Conservation (phyloP, 441 rosid species). For the Metrosideros polymorpha region DNA sequence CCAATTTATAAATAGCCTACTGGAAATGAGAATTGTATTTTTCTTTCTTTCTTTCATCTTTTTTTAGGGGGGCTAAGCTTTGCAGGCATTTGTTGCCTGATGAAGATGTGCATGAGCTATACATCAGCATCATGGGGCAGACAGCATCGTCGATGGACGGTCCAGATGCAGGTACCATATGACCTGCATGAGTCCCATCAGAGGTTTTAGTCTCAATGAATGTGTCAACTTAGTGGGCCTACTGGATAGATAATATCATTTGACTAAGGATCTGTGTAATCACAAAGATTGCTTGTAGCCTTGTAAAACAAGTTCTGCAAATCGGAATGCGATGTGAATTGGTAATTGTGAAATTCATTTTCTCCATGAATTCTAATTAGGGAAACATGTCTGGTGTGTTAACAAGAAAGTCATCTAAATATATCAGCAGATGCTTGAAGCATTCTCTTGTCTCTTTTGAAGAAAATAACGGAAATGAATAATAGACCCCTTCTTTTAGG, state of each 20-base stretch:
- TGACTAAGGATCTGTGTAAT: neutral
- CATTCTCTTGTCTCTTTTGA: neutral
- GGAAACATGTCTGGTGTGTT: neutral
- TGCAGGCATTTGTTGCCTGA: neutral
- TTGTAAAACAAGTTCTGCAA: neutral
- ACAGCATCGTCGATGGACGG: conserved; percentile 4
- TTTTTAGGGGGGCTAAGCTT: neutral
- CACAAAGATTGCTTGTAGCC: neutral
- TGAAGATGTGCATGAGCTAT: neutral
- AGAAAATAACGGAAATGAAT: neutral
- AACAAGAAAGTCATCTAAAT: neutral
- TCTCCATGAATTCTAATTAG: neutral
- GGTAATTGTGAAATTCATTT: neutral
- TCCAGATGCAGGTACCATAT: conserved; percentile 14
- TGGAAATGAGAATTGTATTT: conserved; percentile 11
- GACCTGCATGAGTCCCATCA: conserved; percentile 14
- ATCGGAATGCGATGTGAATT: neutral
- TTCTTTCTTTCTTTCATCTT: neutral
- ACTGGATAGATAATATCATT: conserved; percentile 3
- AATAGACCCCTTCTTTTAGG: neutral
- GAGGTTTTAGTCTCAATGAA: conserved; percentile 1
- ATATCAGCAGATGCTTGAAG: neutral
- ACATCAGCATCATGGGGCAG: conserved; percentile 11
- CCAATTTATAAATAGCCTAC: conserved; percentile 23
- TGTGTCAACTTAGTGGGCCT: conserved; percentile 11